Evolutionary conservation across 129 eudicot species (phyloP), one percentile per base, ranked within the genome.

Genomic region (Helianthus tuberosus): DNA sequence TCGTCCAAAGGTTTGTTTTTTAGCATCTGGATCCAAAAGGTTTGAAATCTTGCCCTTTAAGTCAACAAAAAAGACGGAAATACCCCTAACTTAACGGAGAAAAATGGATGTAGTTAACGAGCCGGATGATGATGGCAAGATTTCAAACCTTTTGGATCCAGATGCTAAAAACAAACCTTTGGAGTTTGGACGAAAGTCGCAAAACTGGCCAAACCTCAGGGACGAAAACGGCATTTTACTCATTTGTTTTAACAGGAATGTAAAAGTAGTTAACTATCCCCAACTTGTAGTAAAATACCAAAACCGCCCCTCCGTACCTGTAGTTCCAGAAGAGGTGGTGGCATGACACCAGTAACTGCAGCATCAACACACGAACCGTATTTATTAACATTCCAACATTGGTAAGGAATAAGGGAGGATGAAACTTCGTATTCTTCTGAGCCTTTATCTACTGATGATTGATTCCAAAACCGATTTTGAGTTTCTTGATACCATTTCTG

Each of bases 281-380:
- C 20, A 49, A 32, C 48, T 50, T 68, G 41, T 8, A 53, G 59
- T 46, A 29, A 27, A 72, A 72, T 8, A 59, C 48, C 60, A 59
- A 73, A 27, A 60, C 35, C 32, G 27, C 6, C 15, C n/a, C 8
- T 10, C 6, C 49, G 43, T 71, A 94, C 99, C 99, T 94, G 94
- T 54, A 86, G 60, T 79, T 94, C 97, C 79, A 95, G 70, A 29
- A 95, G 84, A 35, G 99, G 99, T 16, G 99, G 99, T 46, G 99
- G 90, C 96, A 95, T 95, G 66, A 95, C 67, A 76, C 99, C 99
- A 44, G 97, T 91, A 53, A 95, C 84, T 11, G 99, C 97, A 48
- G 94, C 99, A 87, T 91, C 99, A 71, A 83, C 84, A 79, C 94
- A 91, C 3, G 89, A 70, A 27, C 99, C 99, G n/a, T 91, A 91